Conservation (phyloP, 805 yeast genomes). For the Nakazawaea ernobii region DNA sequence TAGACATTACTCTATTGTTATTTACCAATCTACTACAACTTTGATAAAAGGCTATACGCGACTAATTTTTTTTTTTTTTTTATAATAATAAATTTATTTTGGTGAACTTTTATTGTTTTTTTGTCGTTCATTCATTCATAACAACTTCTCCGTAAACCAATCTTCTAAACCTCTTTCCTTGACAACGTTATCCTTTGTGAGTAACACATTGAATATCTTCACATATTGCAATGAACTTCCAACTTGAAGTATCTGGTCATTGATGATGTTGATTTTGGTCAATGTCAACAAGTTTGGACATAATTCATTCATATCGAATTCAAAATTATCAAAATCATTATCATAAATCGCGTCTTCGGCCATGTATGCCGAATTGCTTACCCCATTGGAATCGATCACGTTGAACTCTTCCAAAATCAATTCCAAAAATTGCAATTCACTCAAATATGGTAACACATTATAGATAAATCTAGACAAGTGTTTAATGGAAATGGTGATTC, state of each 20-base stretch:
- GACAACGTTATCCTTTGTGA: constrained; percentile 9
- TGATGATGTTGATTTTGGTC: constrained; percentile 9
- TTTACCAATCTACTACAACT: neutral
- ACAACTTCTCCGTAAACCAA: constrained; percentile 20
- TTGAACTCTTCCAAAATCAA: constrained; percentile 17
- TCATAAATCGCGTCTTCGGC: constrained; percentile 2
- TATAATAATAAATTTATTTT: neutral
- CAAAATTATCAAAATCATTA: constrained; percentile 5
- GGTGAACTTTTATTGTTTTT: neutral
- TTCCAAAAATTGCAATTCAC: constrained; percentile 15
- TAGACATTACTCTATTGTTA: neutral
- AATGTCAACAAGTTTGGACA: constrained; percentile 3
- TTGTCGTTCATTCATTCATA: neutral
- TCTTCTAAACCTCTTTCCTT: constrained; percentile 18
- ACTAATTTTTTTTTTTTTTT: neutral
- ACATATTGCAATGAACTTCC: constrained; percentile 13
- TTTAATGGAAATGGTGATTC: constrained; percentile 14
- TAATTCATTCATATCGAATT: constrained; percentile 9
- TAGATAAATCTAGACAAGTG: constrained; percentile 9
- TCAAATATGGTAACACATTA: constrained; percentile 8
- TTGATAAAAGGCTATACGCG: neutral
- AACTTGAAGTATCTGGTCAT: neutral
- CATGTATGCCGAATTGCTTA: constrained; percentile 2
- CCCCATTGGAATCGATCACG: constrained; percentile 1
- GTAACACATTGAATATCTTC: constrained; percentile 16